Evolutionary conservation across 352 stramenopile genomes (phyloP).

Genomic region (Pythium monospermum): DNA sequence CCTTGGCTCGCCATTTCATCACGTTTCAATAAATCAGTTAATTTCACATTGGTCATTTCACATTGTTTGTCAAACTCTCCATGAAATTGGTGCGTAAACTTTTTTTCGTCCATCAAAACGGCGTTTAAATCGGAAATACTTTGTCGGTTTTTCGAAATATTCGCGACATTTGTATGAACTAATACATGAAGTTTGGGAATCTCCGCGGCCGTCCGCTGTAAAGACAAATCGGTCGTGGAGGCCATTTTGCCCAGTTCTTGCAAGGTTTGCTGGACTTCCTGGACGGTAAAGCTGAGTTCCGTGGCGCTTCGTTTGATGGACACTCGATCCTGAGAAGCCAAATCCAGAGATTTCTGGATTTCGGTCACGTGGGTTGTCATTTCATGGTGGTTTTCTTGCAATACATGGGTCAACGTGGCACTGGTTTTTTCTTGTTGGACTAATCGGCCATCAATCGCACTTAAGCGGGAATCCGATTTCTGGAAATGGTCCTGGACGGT

Average conservation of each 20-base stretch:
- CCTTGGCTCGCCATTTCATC: constrained; percentile 29
- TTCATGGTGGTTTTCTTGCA: constrained; percentile 48
- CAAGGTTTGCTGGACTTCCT: constrained; percentile 48
- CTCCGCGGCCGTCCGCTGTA: constrained; percentile 38
- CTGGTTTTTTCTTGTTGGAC: constrained; percentile 43
- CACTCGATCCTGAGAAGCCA: constrained; percentile 30
- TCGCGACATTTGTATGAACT: constrained; percentile 29
- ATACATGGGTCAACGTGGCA: constrained; percentile 19
- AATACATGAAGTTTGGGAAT: constrained; percentile 47
- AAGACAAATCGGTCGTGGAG: constrained; percentile 32
- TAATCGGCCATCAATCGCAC: constrained; percentile 34
- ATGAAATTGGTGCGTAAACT: constrained; percentile 20
- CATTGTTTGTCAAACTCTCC: constrained; percentile 31
- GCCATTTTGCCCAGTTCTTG: constrained; percentile 38
- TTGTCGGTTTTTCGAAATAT: constrained; percentile 42
- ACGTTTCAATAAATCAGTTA: constrained; percentile 23
- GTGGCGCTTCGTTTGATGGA: constrained; percentile 31
- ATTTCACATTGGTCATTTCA: constrained; percentile 14
- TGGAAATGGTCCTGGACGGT: constrained; percentile 24
- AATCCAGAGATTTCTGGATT: constrained; percentile 24
- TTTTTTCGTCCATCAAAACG: constrained; percentile 31
- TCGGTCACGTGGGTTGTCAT: constrained; percentile 25
- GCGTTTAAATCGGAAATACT: constrained; percentile 29
- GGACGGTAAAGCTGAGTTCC: constrained; percentile 33
- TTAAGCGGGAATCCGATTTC: constrained; percentile 29